Percentiles rank a stretch among this genome's conserved stretches.
These are phyloP conservation scores for Vigna radiata DNA, from an alignment of 306 rosid species.

Conservation along the genomic window DNA sequence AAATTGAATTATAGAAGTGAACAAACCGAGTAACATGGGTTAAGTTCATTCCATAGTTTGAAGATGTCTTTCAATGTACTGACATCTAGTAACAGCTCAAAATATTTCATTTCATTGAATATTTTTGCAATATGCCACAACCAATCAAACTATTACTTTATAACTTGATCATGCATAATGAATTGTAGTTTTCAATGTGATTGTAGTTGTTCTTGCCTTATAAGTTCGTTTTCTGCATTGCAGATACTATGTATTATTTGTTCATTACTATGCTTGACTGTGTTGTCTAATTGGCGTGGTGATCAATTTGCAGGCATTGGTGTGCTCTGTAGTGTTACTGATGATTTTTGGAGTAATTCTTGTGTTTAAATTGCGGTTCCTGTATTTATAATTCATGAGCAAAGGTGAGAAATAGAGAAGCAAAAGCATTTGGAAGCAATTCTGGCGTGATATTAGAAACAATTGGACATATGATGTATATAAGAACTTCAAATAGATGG, in stretches of 20 bases:
- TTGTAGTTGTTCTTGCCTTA: constrained; percentile 15
- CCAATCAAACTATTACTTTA: not conserved
- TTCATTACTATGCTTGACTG: constrained; percentile 11
- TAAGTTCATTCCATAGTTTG: not conserved
- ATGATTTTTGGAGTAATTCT: constrained; percentile 55
- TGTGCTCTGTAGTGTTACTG: constrained; percentile 60
- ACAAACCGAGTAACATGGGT: not conserved
- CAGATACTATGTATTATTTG: not conserved
- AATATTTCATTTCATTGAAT: not conserved
- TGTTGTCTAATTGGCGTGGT: constrained; percentile 37
- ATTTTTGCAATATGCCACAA: not conserved
- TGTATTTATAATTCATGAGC: constrained; percentile 27
- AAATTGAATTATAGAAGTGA: constrained; percentile 17
- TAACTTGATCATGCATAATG: not conserved
- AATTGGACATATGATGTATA: constrained; percentile 46
- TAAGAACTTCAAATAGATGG: constrained; percentile 31
- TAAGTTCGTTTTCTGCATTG: constrained; percentile 26
- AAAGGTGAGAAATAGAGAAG: constrained; percentile 37
- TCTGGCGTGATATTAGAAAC: constrained; percentile 30
- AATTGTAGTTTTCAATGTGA: constrained; percentile 3
- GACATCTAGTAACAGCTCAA: not conserved
- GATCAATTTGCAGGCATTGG: constrained; percentile 74
- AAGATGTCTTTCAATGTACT: not conserved
- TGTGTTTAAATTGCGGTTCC: constrained; percentile 51
- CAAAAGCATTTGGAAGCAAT: constrained; percentile 41